Evolutionary conservation across 208 protist species (phyloP).

Genomic region (Leishmania amazonensis): DNA sequence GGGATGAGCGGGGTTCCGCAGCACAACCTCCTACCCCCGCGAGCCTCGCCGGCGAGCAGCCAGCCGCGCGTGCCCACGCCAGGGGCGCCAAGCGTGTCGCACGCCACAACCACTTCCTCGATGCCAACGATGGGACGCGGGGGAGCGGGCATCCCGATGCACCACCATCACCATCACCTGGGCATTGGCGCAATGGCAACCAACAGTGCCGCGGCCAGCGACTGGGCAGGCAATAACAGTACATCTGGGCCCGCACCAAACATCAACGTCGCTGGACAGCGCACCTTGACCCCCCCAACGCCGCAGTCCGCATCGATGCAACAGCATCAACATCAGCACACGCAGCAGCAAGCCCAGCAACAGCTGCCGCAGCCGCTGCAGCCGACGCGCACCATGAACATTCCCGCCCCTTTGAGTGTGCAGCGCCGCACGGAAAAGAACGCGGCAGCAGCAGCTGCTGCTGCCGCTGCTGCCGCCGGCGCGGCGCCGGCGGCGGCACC

Average conservation of each 20-base stretch:
- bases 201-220: conserved; percentile 7
- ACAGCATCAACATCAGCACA: conserved; percentile 23
- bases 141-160: conserved; percentile 18
- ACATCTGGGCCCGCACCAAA: conserved; percentile 5
- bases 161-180: conserved; percentile 41
- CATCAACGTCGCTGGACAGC: neutral
- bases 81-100: conserved; percentile 1
- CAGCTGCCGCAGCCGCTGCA: conserved; percentile 23
- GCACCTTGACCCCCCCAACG: conserved; percentile 20
- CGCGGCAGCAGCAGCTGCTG: conserved; percentile 15
- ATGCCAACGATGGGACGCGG: conserved; percentile 15
- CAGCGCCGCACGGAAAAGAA: conserved; percentile 25
- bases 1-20: conserved; percentile 11
- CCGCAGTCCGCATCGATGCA: conserved; percentile 11
- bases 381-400: conserved; percentile 28
- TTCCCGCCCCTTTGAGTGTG: conserved; percentile 34
- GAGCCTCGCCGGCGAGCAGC: neutral
- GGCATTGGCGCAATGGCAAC: conserved; percentile 17
- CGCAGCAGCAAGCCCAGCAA: conserved; percentile 28
- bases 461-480: neutral
- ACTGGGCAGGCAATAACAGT: conserved; percentile 35
- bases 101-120: conserved; percentile 4
- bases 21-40: conserved; percentile 19
- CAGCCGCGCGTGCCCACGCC: conserved; percentile 8
- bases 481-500: neutral